Evolutionary conservation across 2,329 filamentous ascomycete species (phyloP), one percentile per base, ranked within the genome.

Genomic region (Hymenoscyphus infarciens): DNA sequence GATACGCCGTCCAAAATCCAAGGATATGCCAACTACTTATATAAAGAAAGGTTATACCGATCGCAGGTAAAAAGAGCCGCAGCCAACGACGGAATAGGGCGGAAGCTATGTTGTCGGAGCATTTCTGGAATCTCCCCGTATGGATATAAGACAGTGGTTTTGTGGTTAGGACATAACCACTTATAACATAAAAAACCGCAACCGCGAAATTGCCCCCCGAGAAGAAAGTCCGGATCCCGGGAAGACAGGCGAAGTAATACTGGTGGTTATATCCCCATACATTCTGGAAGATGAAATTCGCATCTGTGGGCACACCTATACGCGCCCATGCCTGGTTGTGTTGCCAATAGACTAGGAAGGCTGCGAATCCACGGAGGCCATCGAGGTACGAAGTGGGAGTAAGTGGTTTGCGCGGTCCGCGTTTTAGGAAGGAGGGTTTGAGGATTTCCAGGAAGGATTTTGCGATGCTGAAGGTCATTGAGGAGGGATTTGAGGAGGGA

Each of bases 171-270:
- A 76, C 79, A 63, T 81, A 81, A 19, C 80, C 80, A 0, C 80
- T 81, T 33, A 82, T 79, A 63, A 82, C 75, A 68, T 82, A 82
- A 72, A 82, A 81, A 29, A 81, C 74, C 63, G 79, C 25, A 77
- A 84, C 82, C 5, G 86, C 83, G 54, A 82, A 83, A 27, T 87
- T 83, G 0, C 85, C 83, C 1, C 85, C 83, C 1, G 79, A 78
- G 70, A 88, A 86, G 65, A 88, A 79, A 39, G 78, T 76, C 38
- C 87, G 79, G 52, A 90, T 73, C 0, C 79, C 78, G 3, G 85
- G 86, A 2, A 90, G 77, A 63, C 79, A 15, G 76, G 70, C 67
- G 77, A 79, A 55, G 78, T 67, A 61, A 39, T 63, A 63, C 27
- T 56, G 45, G 3, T 33, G 33, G 13, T 66, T 57, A 56, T 64